Conservation (phyloP, 768 basidiomycete species). For the Tulasnella calospora region DNA sequence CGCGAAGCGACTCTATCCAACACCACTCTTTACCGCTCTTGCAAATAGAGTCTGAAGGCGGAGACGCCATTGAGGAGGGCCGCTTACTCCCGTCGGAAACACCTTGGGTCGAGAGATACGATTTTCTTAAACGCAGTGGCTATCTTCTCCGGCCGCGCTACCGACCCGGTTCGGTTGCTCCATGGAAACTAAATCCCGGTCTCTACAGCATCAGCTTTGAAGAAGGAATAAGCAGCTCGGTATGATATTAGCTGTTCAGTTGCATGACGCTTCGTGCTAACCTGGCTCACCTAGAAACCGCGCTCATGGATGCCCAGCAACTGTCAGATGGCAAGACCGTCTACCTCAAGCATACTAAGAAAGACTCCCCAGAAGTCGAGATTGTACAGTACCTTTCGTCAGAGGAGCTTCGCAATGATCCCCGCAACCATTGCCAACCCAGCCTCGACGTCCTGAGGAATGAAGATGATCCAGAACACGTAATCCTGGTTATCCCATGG, state of each 20-base stretch:
- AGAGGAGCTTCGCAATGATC: background rate
- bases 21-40: background rate
- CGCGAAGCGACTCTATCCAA: background rate
- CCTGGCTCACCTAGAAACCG: background rate
- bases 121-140: background rate
- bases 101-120: background rate
- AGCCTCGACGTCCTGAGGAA: constrained; percentile 13
- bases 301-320: background rate
- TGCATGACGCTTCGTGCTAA: no score
- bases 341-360: background rate
- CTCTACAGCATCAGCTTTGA: background rate
- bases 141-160: background rate
- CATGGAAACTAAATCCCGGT: background rate
- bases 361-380: background rate
- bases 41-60: background rate
- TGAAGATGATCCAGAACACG: constrained; percentile 3
- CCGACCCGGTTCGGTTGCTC: background rate
- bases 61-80: background rate
- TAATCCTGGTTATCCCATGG: constrained; percentile 16
- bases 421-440: constrained; percentile 13
- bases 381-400: background rate
- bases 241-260: no score
- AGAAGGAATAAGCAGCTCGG: background rate
- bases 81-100: background rate
- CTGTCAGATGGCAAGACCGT: constrained; percentile 5